Evolutionary conservation across 2,329 filamentous ascomycete genomes (phyloP).

Genomic region (Cladosporium sphaerospermum): DNA sequence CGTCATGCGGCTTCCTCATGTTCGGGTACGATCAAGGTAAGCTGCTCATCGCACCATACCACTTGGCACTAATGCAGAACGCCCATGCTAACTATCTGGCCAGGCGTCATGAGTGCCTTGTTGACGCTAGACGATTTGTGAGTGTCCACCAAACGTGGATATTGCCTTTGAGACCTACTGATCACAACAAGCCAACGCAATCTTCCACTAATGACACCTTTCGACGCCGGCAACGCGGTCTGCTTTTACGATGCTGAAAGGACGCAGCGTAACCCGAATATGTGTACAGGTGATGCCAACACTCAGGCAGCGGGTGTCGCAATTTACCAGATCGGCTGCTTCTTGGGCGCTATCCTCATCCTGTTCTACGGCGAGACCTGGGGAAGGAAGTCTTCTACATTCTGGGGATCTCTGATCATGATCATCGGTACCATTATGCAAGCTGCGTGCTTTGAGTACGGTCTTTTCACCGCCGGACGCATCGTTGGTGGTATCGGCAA

Average conservation of each 20-base stretch:
- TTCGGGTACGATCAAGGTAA: slow-evolving; percentile 20
- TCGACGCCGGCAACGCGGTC: not conserved
- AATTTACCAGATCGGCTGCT: slow-evolving; percentile 8
- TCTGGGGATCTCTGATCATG: slow-evolving; percentile 32
- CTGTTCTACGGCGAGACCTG: slow-evolving; percentile 4
- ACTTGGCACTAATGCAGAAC: slow-evolving; percentile 40
- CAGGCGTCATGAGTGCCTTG: slow-evolving; percentile 52
- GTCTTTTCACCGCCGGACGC: slow-evolving; percentile 42
- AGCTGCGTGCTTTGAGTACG: slow-evolving; percentile 38
- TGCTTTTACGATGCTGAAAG: not conserved
- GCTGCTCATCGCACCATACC: slow-evolving; percentile 46
- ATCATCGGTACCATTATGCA: slow-evolving; percentile 44
- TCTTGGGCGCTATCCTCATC: slow-evolving; percentile 3
- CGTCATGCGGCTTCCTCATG: slow-evolving; percentile 6
- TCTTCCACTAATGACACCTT: slow-evolving; percentile 3
- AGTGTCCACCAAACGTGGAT: not conserved
- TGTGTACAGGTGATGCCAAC: slow-evolving; percentile 25
- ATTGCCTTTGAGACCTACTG: slow-evolving; percentile 29
- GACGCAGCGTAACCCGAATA: not conserved
- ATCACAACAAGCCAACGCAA: slow-evolving; percentile 22
- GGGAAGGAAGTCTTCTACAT: slow-evolving; percentile 7
- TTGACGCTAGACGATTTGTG: slow-evolving; percentile 20
- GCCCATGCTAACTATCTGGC: no score
- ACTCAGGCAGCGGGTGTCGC: slow-evolving; percentile 36
- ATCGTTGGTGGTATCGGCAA: slow-evolving; percentile 49